These are phyloP conservation scores for Thelonectria discophora DNA, from an alignment of 2,329 filamentous ascomycete species.

Conservation along the genomic window DNA sequence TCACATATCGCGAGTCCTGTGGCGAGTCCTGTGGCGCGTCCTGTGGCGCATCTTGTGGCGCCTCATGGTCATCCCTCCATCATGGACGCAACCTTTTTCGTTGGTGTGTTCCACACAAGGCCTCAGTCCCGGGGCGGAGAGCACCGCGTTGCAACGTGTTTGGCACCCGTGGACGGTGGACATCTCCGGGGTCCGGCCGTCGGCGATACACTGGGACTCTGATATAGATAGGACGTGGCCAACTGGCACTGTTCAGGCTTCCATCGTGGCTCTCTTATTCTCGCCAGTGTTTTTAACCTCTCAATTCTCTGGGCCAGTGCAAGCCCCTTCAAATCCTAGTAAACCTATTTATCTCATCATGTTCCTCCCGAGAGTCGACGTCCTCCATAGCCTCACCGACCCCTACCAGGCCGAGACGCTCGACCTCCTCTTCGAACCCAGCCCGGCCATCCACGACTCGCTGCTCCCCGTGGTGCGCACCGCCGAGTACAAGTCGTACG, in stretches of 20 bases:
- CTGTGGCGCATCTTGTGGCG: background rate
- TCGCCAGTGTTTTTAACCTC: background rate
- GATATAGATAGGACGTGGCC: slow-evolving; percentile 1
- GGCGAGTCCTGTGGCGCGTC: background rate
- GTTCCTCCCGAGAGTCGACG: slow-evolving; percentile 64
- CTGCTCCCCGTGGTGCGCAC: slow-evolving; percentile 71
- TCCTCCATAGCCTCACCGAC: slow-evolving; percentile 65
- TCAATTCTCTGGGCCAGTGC: background rate
- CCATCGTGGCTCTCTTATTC: too few relatives aligned
- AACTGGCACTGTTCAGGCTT: background rate
- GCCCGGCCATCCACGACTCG: slow-evolving; percentile 75
- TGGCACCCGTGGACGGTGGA: slow-evolving; percentile 23
- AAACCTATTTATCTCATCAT: slow-evolving; percentile 25
- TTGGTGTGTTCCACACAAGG: slow-evolving; percentile 16
- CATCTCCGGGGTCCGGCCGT: slow-evolving; percentile 38
- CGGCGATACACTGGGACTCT: slow-evolving; percentile 1
- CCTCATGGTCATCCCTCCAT: background rate
- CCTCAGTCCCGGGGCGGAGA: slow-evolving; percentile 29
- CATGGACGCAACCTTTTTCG: slow-evolving; percentile 10
- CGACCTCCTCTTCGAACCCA: slow-evolving; percentile 87
- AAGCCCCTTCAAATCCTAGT: background rate
- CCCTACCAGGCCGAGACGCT: slow-evolving; percentile 66
- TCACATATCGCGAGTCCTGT: too few relatives aligned
- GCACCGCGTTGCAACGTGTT: slow-evolving; percentile 32
- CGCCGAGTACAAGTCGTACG: slow-evolving; percentile 70